phyloP scores from a whole-genome alignment of 495 filamentous ascomycete species.

The Astrocystis sublimbata region DNA sequence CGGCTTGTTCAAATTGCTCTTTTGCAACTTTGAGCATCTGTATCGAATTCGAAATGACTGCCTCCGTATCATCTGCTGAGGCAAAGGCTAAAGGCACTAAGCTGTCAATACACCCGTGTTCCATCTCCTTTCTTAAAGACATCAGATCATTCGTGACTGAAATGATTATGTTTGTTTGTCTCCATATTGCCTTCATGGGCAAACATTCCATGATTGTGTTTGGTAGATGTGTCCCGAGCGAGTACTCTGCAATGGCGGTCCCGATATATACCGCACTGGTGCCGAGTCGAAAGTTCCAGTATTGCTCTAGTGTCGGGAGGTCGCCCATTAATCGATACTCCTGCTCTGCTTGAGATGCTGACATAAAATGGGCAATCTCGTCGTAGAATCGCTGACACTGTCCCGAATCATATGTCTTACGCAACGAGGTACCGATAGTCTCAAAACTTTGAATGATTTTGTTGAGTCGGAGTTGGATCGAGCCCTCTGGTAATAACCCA shows the following conservation, averaged over 20 bases:
- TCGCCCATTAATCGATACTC: slow-evolving; percentile 18
- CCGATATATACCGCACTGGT: slow-evolving; percentile 32
- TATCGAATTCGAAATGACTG: neutral
- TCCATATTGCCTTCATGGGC: slow-evolving; percentile 29
- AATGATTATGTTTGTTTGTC: slow-evolving; percentile 29
- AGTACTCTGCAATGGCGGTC: slow-evolving; percentile 32
- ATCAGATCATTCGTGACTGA: slow-evolving; percentile 34
- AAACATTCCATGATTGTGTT: slow-evolving; percentile 20
- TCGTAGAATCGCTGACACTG: slow-evolving; percentile 28
- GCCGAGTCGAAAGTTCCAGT: slow-evolving; percentile 32
- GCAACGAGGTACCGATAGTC: slow-evolving; percentile 9
- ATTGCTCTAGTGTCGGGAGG: slow-evolving; percentile 30
- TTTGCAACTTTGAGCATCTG: neutral
- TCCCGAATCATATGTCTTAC: slow-evolving; percentile 4
- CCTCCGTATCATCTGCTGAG: neutral
- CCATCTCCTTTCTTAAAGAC: slow-evolving; percentile 36
- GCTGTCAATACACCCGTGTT: neutral
- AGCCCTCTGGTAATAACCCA: neutral
- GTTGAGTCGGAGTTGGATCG: neutral
- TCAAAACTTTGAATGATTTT: slow-evolving; percentile 24
- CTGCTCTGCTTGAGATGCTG: slow-evolving; percentile 32
- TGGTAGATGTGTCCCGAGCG: slow-evolving; percentile 3
- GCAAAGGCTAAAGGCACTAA: neutral
- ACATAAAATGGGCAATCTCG: slow-evolving; percentile 34
- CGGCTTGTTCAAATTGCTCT: slow-evolving; percentile 6